Percentiles rank a stretch among this genome's conserved stretches.
phyloP scores from a whole-genome alignment of 495 filamentous ascomycete species.

The Monascus purpureus region DNA sequence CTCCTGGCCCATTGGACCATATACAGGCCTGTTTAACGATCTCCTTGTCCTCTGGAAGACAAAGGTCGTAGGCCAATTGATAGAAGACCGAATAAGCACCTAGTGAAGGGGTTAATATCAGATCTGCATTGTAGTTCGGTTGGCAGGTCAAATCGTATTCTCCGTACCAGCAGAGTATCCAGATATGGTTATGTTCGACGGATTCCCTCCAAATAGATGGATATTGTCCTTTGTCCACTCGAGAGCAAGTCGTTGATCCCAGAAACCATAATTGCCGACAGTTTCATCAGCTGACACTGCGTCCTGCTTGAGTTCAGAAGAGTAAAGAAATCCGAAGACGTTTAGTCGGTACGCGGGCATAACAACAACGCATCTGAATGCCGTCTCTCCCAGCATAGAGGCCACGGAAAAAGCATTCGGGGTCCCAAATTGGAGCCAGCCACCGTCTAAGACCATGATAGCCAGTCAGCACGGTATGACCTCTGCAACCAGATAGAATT shows the following conservation, averaged over 20 bases:
- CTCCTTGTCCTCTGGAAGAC: constrained; percentile 19
- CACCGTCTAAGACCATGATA: constrained; percentile 40
- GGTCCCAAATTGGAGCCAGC: constrained; percentile 42
- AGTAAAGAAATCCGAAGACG: constrained; percentile 53
- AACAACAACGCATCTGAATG: constrained; percentile 40
- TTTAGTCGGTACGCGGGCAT: constrained; percentile 58
- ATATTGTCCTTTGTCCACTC: constrained; percentile 54
- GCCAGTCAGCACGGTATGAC: too few species aligned
- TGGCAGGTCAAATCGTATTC: too few species aligned
- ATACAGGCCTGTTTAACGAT: constrained; percentile 37
- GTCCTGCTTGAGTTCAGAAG: constrained; percentile 34
- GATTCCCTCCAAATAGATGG: constrained; percentile 46
- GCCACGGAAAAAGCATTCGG: constrained; percentile 32
- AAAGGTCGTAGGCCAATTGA: constrained; percentile 42
- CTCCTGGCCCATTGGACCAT: constrained; percentile 41
- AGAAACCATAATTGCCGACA: constrained; percentile 50
- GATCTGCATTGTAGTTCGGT: too few species aligned
- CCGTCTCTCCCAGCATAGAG: constrained; percentile 35
- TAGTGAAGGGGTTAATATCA: constrained; percentile 4
- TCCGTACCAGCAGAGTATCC: constrained; percentile 50
- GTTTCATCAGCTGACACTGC: constrained; percentile 29
- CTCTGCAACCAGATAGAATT: too few species aligned
- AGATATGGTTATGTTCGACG: constrained; percentile 47
- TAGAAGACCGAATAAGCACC: constrained; percentile 52
- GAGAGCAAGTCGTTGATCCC: constrained; percentile 50